Evolutionary conservation across 495 filamentous ascomycete species (phyloP).

Genomic region (Talaromyces ruber): DNA sequence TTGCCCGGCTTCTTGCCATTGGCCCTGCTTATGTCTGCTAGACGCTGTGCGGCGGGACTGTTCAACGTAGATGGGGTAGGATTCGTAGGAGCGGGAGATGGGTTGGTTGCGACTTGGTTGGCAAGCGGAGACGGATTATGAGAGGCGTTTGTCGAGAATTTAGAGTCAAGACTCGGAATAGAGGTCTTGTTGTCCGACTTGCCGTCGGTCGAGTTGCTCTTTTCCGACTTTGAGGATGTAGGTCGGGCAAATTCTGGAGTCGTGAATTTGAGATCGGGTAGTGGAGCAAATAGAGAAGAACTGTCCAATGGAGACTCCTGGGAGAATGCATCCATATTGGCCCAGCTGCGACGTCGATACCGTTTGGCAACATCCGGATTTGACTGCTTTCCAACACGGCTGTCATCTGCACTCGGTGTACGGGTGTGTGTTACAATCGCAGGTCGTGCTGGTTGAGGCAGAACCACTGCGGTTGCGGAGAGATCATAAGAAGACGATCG

Average conservation of each 20-base stretch:
- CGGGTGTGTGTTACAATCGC: conserved; percentile 22
- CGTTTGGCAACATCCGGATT: conserved; percentile 59
- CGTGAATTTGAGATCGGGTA: conserved; percentile 18
- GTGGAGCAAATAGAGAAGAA: conserved; percentile 4
- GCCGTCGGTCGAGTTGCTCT: conserved; percentile 39
- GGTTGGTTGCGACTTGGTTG: conserved; percentile 60
- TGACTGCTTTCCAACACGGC: conserved; percentile 27
- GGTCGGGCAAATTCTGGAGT: conserved; percentile 33
- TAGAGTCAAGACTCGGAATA: not conserved
- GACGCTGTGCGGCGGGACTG: conserved; percentile 70
- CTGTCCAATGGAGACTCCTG: conserved; percentile 21
- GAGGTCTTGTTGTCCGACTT: conserved; percentile 11
- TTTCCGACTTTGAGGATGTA: conserved; percentile 47
- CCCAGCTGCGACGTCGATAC: conserved; percentile 76
- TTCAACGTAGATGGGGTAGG: conserved; percentile 17
- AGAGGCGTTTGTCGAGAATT: not conserved
- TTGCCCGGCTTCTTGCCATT: conserved; percentile 65
- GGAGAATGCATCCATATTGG: conserved; percentile 59
- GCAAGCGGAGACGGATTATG: conserved; percentile 79
- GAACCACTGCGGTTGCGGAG: conserved; percentile 3
- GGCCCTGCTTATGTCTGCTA: conserved; percentile 73
- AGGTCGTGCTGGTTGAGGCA: conserved; percentile 5
- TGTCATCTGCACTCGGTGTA: conserved; percentile 47
- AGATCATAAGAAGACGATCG: conserved; percentile 18
- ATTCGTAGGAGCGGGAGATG: conserved; percentile 14